A percentile compares a stretch with the other conserved stretches of the same genome.
These are phyloP conservation scores for Barbarea vulgaris DNA, from an alignment of 345 rosid species.

Conservation along the genomic window DNA sequence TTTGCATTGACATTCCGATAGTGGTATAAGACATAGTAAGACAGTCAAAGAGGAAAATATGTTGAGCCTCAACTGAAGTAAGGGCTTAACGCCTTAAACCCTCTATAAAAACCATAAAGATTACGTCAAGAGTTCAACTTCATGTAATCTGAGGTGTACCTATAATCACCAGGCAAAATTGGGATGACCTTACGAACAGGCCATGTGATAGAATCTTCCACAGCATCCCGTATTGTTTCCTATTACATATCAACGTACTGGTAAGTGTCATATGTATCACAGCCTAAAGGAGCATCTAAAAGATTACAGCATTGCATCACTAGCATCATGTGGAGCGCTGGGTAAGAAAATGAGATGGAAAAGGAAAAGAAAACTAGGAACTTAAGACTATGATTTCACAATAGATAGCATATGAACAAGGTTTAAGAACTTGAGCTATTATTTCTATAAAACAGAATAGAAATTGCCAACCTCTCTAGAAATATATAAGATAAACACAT, in stretches of 20 bases:
- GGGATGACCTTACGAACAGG: constrained; percentile 97
- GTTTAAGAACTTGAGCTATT: not conserved
- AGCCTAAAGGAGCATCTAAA: constrained; percentile 18
- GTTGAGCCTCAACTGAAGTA: not conserved
- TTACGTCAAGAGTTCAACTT: constrained; percentile 28
- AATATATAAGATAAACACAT: not conserved
- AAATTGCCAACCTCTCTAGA: not conserved
- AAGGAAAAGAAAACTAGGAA: constrained; percentile 11
- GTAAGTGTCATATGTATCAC: constrained; percentile 19
- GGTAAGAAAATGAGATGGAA: constrained; percentile 14
- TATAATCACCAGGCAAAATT: constrained; percentile 96
- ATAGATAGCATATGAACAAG: not conserved
- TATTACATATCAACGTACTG: constrained; percentile 44
- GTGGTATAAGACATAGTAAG: constrained; percentile 6
- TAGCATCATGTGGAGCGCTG: constrained; percentile 10
- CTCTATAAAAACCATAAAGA: not conserved
- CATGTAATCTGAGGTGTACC: constrained; percentile 52
- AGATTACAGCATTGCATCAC: constrained; percentile 12
- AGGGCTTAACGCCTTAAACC: constrained; percentile 12
- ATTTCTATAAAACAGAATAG: not conserved
- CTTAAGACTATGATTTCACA: not conserved
- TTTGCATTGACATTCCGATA: not conserved
- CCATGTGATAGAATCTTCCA: constrained; percentile 98
- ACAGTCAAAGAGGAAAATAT: not conserved
- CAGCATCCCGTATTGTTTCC: constrained; percentile 89